Percentiles rank a stretch among this genome's conserved stretches.
Evolutionary conservation across 441 rosid species (phyloP).

Genomic region (Corymbia calophylla): DNA sequence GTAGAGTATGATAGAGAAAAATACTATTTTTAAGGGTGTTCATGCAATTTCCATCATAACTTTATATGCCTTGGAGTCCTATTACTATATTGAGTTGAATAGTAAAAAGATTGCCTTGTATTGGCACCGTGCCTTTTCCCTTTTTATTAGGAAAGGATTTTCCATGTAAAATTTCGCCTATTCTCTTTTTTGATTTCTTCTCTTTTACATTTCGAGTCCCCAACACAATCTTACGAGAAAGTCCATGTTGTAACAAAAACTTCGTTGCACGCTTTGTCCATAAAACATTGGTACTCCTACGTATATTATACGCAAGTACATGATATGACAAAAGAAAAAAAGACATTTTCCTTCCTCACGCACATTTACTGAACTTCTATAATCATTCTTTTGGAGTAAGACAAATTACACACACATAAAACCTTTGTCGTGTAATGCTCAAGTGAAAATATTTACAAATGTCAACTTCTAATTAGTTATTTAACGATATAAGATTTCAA

Average conservation of each 20-base stretch:
- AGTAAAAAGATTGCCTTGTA: background rate
- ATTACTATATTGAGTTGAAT: background rate
- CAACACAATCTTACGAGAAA: background rate
- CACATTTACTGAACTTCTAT: background rate
- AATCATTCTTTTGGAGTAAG: background rate
- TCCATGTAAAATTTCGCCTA: background rate
- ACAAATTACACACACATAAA: background rate
- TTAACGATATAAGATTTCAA: background rate
- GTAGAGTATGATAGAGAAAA: background rate
- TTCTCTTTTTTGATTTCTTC: background rate
- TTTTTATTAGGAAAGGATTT: background rate
- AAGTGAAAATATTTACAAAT: background rate
- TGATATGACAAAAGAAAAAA: background rate
- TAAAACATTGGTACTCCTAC: background rate
- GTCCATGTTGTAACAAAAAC: background rate
- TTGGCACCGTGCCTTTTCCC: background rate
- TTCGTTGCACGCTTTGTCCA: background rate
- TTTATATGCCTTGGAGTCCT: background rate
- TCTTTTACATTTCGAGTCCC: background rate
- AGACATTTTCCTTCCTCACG: background rate
- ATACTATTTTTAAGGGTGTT: background rate
- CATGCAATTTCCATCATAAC: background rate
- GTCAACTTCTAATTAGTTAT: background rate
- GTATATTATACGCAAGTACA: background rate
- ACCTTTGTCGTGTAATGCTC: background rate